Base-by-base conservation (phyloP, 1,139 yeast species). In the Yamadazyma siamensis region DNA sequence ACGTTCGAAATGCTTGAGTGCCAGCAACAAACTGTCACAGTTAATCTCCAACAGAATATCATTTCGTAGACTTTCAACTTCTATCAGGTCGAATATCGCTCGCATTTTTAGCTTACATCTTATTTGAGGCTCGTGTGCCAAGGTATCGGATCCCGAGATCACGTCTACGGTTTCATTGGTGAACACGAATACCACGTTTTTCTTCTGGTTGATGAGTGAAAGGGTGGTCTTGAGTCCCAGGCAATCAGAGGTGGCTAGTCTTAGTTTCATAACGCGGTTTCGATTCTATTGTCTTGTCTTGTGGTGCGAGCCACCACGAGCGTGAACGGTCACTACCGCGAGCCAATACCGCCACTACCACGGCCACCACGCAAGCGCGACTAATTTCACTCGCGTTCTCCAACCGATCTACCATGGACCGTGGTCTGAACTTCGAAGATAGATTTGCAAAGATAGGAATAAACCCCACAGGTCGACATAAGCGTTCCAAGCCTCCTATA, bases 31-130 rank as follows among this genome's bases (percentile, higher is more conserved):
- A 30, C 76, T 65, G 23, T 78, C 85, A 3, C 70, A 59, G 46
- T 76, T 77, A 31, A 77, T 52, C 43, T 78, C 85, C 29, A 79
- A 50, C 44, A 70, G 66, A 21, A 79, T 71, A 44, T 67, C 56
- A 15, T 74, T 74, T 13, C 77, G 54, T 2, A 70, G 34, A 40
- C 72, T 65, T 34, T 56, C 41, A 55, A 75, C 43, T 56, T 77
- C 60, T 44, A 75, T 46, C 54, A 71, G 56, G 37, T 69, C 75
- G 47, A 78, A 79, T 16, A 75, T 46, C 15, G 61, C 50, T 3
- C 46, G 31, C 50, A 59, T 63, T 13, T 64, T 59, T 12, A 79
- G 46, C 39, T 72, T 75, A 43, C 80, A 72, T 81, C 82, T 77
- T 2, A 75, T 71, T 39, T 75, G 81, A 2, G 85, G 84, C 37